These are phyloP conservation scores for Phaeosphaeriaceae sp. DNA, from an alignment of 2,329 filamentous ascomycete species.

Conservation along the genomic window DNA sequence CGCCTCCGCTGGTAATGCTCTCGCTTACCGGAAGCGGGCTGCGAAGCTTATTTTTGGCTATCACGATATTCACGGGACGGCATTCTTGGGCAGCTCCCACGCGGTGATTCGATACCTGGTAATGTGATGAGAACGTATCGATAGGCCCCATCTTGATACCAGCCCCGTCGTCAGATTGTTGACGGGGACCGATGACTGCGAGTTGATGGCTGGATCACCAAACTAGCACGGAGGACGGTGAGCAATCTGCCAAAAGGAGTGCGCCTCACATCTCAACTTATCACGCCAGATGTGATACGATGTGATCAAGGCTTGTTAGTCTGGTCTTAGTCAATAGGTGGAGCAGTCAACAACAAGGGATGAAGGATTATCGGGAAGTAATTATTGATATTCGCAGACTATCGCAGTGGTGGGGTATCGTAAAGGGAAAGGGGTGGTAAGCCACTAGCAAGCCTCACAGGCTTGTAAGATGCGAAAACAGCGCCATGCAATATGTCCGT, in stretches of 20 bases:
- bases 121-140: conserved; percentile 10
- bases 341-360: neutral
- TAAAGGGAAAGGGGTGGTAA: conserved; percentile 36
- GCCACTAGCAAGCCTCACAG: conserved; percentile 32
- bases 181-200: conserved; percentile 1
- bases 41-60: conserved; percentile 31
- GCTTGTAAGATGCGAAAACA: conserved; percentile 31
- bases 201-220: neutral
- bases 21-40: conserved; percentile 27
- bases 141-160: conserved; percentile 2
- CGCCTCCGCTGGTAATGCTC: conserved; percentile 4
- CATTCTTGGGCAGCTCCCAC: neutral
- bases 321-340: neutral
- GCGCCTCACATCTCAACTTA: conserved; percentile 32
- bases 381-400: conserved; percentile 4
- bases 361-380: conserved; percentile 9
- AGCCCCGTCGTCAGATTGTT: neutral
- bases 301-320: conserved; percentile 13
- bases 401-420: conserved; percentile 34
- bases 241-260: conserved; percentile 15
- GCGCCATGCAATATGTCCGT: conserved; percentile 28
- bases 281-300: conserved; percentile 19
- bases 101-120: conserved; percentile 14
- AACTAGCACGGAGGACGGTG: conserved; percentile 1
- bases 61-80: conserved; percentile 12